Evolutionary conservation across 1,139 yeast species (phyloP), one percentile per base, ranked within the genome.

Genomic region (Magnusiomyces suaveolens): DNA sequence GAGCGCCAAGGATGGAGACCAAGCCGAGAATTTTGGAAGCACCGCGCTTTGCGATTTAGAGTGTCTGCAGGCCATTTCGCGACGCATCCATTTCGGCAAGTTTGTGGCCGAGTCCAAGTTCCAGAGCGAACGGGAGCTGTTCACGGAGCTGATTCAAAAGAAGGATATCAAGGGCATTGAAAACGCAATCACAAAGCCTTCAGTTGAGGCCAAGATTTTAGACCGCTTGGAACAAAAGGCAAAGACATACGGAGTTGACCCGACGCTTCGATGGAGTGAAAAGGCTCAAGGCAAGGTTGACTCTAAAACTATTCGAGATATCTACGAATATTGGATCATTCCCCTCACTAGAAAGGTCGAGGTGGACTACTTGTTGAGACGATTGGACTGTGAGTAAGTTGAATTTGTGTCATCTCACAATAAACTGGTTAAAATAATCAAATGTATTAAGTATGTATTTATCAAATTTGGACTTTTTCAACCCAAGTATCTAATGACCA

Each of bases 101-200:
- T 92, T 92, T 73, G 98, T 92, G 3, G 98, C 98, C 3, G 98
- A 92, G 68, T 85, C 96, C 46, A 92, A 92, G 71, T 92, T 81
- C 68, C 84, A 77, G 64, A 71, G 75, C 32, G 95, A 90, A 61
- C 78, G 75, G 48, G 87, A 79, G 52, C 69, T 69, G 53, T 89
- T 83, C 71, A 81, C 80, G 1, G 72, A 77, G 62, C 72, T 89
- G 63, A 92, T 92, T 61, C 67, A 73, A 59, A 79, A 76, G 0
- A 77, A 74, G 57, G 96, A 92, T 66, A 72, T 80, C 3, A 73
- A 75, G 16, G 96, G 94, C 0, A 84, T 92, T 54, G 88, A 84
- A 64, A 80, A 72, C 18, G 84, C 87, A 43, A 90, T 92, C 63
- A 90, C 97, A 20, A 90, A 92, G 66, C 67, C 83, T 39, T 89